Conservation (phyloP, 2,329 filamentous ascomycete species). For the Talaromyces rugulosus region DNA sequence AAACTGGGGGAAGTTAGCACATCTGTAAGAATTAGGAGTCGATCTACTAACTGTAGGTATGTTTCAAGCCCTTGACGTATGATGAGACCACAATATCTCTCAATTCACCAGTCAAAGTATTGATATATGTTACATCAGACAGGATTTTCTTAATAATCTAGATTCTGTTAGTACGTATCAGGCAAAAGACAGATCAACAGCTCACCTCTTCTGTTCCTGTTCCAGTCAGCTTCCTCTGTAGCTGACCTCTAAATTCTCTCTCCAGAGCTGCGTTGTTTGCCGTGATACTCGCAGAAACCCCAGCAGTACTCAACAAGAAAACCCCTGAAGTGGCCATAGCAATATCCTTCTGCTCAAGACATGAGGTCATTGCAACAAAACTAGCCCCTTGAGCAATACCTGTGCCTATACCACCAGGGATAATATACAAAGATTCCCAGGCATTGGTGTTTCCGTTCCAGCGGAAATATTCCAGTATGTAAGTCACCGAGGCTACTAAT, state of each 20-base stretch:
- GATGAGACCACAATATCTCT: constrained; percentile 24
- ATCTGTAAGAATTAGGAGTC: not conserved
- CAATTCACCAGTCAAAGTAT: constrained; percentile 21
- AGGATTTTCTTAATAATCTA: constrained; percentile 41
- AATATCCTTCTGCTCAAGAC: constrained; percentile 42
- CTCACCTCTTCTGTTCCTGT: constrained; percentile 20
- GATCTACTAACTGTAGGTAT: constrained; percentile 24
- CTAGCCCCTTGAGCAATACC: constrained; percentile 44
- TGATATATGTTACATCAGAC: constrained; percentile 39
- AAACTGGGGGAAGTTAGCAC: constrained; percentile 1
- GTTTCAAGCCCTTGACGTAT: constrained; percentile 24
- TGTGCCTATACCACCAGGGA: constrained; percentile 53
- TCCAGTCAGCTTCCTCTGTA: constrained; percentile 28
- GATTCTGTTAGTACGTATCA: constrained; percentile 4
- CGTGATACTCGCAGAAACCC: constrained; percentile 38
- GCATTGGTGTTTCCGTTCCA: constrained; percentile 59
- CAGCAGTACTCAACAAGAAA: constrained; percentile 44
- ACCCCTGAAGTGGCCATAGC: constrained; percentile 49
- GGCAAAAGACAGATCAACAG: not conserved
- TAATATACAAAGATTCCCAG: constrained; percentile 56
- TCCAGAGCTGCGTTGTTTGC: constrained; percentile 35
- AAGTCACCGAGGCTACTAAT: constrained; percentile 47
- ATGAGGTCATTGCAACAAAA: constrained; percentile 49
- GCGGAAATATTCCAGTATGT: constrained; percentile 48
- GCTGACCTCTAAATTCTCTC: constrained; percentile 27